Percentiles rank a stretch among this genome's conserved stretches.
phyloP scores from a whole-genome alignment of 2,329 filamentous ascomycete genomes.

The Apiospora pterosperma region DNA sequence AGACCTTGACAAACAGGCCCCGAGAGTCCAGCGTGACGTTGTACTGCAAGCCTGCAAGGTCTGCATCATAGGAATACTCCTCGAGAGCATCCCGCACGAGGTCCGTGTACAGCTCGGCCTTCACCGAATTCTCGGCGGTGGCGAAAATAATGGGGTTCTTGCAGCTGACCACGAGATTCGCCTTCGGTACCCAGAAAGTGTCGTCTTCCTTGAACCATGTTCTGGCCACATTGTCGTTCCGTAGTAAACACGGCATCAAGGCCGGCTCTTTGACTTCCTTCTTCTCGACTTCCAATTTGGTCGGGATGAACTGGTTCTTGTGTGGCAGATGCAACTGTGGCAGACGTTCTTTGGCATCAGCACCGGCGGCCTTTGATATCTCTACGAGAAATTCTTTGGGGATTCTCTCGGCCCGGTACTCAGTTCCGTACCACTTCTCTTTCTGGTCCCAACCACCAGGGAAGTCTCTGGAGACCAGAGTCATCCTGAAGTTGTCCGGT shows the following conservation, averaged over 20 bases:
- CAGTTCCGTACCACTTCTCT: conserved; percentile 97
- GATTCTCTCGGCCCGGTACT: conserved; percentile 82
- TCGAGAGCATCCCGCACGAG: conserved; percentile 84
- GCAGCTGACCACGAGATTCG: conserved; percentile 77
- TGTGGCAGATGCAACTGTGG: conserved; percentile 80
- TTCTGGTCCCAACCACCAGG: conserved; percentile 83
- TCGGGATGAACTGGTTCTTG: conserved; percentile 94
- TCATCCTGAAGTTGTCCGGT: conserved; percentile 86
- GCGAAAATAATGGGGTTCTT: conserved; percentile 76
- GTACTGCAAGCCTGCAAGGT: conserved; percentile 86
- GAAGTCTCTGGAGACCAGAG: conserved; percentile 76
- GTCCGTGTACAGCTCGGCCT: conserved; percentile 77
- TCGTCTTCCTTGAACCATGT: conserved; percentile 99
- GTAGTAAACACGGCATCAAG: conserved; percentile 73
- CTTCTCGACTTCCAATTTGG: conserved; percentile 89
- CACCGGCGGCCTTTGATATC: conserved; percentile 61
- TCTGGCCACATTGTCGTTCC: conserved; percentile 75
- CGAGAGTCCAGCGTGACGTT: conserved; percentile 68
- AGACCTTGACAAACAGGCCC: conserved; percentile 75
- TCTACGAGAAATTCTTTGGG: conserved; percentile 70
- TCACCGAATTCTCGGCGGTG: conserved; percentile 74
- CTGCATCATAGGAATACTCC: conserved; percentile 94
- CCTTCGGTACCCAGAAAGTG: conserved; percentile 96
- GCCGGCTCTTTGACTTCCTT: conserved; percentile 78
- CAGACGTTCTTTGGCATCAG: conserved; percentile 56